phyloP scores from a whole-genome alignment of 2,329 filamentous ascomycete genomes.

The Keithomyces neogunnii region DNA sequence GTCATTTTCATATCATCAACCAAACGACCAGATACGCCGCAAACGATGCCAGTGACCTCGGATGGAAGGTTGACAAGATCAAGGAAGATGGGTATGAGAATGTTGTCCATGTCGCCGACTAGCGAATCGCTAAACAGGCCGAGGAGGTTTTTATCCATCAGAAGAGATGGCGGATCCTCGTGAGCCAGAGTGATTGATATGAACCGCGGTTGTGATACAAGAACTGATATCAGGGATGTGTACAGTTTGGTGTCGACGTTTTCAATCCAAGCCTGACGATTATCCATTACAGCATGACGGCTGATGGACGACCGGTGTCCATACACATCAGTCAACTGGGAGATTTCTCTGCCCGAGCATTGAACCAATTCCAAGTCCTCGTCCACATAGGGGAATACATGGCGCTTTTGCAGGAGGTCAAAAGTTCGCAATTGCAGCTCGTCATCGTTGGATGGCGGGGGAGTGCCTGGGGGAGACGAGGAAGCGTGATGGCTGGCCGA shows the following conservation, averaged over 20 bases:
- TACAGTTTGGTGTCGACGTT: conserved; percentile 56
- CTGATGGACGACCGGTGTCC: conserved; percentile 28
- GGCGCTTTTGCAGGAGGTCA: conserved; percentile 66
- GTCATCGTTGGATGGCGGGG: conserved; percentile 66
- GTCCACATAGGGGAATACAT: conserved; percentile 66
- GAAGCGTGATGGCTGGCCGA: conserved; percentile 18
- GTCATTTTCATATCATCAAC: conserved; percentile 58
- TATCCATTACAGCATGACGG: conserved; percentile 25
- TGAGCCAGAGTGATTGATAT: conserved; percentile 66
- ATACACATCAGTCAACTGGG: conserved; percentile 28
- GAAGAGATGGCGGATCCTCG: conserved; percentile 64
- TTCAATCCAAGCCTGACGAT: conserved; percentile 43
- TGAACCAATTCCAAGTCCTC: conserved; percentile 64
- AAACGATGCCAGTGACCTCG: conserved; percentile 90
- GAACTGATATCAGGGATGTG: conserved; percentile 51
- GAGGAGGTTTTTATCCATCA: conserved; percentile 62
- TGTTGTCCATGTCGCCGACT: conserved; percentile 64
- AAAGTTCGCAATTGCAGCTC: conserved; percentile 83
- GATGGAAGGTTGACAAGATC: conserved; percentile 74
- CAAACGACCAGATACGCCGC: conserved; percentile 78
- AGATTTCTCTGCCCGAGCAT: conserved; percentile 60
- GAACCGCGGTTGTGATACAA: conserved; percentile 57
- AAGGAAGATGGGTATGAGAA: conserved; percentile 77
- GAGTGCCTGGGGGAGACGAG: conserved; percentile 52
- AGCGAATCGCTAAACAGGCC: conserved; percentile 62